Base-by-base conservation (phyloP, 495 filamentous ascomycete genomes). In the Aspergillus panamensis region DNA sequence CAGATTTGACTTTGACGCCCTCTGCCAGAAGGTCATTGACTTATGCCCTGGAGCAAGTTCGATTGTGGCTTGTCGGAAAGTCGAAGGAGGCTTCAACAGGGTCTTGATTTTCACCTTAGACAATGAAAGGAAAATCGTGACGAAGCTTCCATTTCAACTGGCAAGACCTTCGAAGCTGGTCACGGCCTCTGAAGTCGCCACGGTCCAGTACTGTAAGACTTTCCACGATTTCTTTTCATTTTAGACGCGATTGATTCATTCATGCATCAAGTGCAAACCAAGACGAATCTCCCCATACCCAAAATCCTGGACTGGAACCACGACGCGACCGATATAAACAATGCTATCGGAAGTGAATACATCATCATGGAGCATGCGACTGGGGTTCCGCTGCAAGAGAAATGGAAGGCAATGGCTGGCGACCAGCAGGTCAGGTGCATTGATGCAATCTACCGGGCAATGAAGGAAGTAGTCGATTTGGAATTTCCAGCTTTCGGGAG, bases 401-500 rank as follows among this genome's bases (percentile, higher is more conserved):
- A 57, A 60, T 79, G 73, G 75, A 62, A 64, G 39, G 42, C 57
- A 51, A 76, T 80, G 70, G 56, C 64, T 44, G 58, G 57, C 29
- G 56, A 63, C 29, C 63, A 78, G 52, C 63, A 65, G 40, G 65
- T 76, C 13, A 58, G 20, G 35, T 76, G 65, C 54, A 73, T 75
- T 45, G 55, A 67, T 51, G 60, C 66, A 33, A 66, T 78, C 32
- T 68, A 66, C 31, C 51, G 54, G 51, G 67, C 63, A 37, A 56
- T 74, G 10, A 68, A 68, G 57, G 59, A 73, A 40, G 62, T 73
- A 31, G 63, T 60, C 17, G 65, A 67, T 21, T 49, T 78, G 13
- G 29, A 69, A 33, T 79, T 78, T 63, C 69, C 69, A 29, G 68
- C 67, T 29, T 78, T 72, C 60, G 74, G 77, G 20, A 78, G 75